A percentile compares a stretch with the other conserved stretches of the same genome.
phyloP scores from a whole-genome alignment of 306 rosid species.

The Begonia masoniana region DNA sequence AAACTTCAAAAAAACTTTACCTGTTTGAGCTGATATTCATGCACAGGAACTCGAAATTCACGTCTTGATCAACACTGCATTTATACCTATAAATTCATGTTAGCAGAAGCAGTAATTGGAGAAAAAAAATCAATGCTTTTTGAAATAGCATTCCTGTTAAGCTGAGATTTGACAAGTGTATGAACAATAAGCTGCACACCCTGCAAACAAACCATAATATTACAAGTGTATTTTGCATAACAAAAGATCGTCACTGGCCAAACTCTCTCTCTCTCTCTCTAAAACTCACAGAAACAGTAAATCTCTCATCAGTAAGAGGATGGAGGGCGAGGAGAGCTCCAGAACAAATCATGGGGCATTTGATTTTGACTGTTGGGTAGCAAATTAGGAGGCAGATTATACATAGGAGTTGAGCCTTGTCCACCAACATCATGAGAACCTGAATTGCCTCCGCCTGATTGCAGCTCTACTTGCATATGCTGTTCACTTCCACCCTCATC shows the following conservation, averaged over 20 bases:
- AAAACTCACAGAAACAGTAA: neutral
- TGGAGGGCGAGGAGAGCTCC: constrained; percentile 47
- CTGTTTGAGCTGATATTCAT: too few species aligned
- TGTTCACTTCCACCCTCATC: constrained; percentile 17
- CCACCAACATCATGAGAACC: constrained; percentile 32
- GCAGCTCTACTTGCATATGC: neutral
- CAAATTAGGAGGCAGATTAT: constrained; percentile 54
- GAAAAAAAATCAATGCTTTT: too few species aligned
- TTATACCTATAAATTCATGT: too few species aligned
- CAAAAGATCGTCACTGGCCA: neutral
- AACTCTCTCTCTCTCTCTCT: neutral
- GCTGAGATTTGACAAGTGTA: too few species aligned
- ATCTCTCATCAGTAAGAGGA: constrained; percentile 40
- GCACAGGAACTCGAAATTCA: too few species aligned
- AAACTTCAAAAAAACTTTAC: too few species aligned
- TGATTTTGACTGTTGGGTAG: constrained; percentile 60
- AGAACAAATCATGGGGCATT: constrained; percentile 51
- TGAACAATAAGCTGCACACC: neutral
- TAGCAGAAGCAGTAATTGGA: too few species aligned
- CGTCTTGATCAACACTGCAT: too few species aligned
- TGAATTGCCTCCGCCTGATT: constrained; percentile 18
- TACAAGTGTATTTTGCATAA: neutral
- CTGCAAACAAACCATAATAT: neutral
- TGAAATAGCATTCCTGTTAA: too few species aligned
- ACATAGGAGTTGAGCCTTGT: constrained; percentile 22